Evolutionary conservation across 1,139 yeast species (phyloP).

Genomic region (Taphrina flavorubra): DNA sequence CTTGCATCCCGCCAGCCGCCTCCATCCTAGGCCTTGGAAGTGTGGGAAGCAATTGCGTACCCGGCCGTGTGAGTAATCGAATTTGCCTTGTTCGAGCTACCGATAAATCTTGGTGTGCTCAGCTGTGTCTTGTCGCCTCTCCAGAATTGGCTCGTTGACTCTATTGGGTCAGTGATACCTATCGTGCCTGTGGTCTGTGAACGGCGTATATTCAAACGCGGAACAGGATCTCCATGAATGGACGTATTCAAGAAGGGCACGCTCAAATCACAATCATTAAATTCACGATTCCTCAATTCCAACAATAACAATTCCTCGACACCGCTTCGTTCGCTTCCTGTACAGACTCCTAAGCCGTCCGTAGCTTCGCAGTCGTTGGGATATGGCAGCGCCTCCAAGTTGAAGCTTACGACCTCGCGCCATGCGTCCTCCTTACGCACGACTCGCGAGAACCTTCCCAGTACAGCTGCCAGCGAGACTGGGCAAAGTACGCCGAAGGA

Average conservation of each 20-base stretch:
- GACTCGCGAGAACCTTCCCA: constrained; percentile 19
- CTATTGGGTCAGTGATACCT: no score
- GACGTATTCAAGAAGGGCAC: constrained; percentile 32
- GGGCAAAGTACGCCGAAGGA: not conserved
- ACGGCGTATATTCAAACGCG: constrained; percentile 9
- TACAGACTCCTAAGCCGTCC: constrained; percentile 13
- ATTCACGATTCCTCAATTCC: constrained; percentile 31
- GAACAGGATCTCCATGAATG: constrained; percentile 17
- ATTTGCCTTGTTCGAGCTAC: constrained; percentile 9
- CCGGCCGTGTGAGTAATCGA: constrained; percentile 12
- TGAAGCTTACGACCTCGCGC: constrained; percentile 35
- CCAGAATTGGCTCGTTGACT: no score
- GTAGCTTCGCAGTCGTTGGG: not conserved
- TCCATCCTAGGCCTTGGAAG: not conserved
- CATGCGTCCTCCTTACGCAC: constrained; percentile 9
- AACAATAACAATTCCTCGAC: constrained; percentile 10
- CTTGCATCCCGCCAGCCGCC: not conserved
- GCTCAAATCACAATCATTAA: constrained; percentile 32
- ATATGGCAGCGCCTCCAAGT: constrained; percentile 23
- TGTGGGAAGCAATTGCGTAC: constrained; percentile 9
- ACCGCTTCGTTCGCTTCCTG: constrained; percentile 20
- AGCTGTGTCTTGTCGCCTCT: not conserved
- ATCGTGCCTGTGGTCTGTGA: constrained; percentile 3
- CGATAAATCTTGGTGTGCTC: constrained; percentile 2
- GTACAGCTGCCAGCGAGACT: constrained; percentile 13